Evolutionary conservation across 169 alveolate species (phyloP).

Genomic region (Plasmodium sp.): DNA sequence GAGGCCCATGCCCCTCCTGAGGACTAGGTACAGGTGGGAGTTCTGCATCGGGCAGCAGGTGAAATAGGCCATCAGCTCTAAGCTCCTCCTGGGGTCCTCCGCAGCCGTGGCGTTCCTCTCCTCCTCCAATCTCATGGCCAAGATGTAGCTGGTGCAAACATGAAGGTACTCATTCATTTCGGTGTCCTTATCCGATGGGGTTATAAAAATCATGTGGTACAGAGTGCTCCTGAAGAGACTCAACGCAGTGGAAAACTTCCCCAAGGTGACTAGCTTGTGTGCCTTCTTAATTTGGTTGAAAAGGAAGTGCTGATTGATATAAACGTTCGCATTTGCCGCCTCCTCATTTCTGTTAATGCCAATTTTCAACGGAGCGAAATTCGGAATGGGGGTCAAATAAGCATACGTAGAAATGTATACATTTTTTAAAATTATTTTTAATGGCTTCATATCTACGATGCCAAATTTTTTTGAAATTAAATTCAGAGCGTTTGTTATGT

Average conservation of each 20-base stretch:
- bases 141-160: constrained; percentile 71
- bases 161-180: constrained; percentile 56
- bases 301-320: constrained; percentile 43
- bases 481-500: constrained; percentile 26
- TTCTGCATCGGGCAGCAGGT: constrained; percentile 87
- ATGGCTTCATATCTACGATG: constrained; percentile 64
- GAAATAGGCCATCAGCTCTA: constrained; percentile 88
- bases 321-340: neutral
- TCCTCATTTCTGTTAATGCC: constrained; percentile 37
- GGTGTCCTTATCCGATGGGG: constrained; percentile 4
- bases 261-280: constrained; percentile 77
- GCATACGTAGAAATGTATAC: constrained; percentile 68
- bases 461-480: constrained; percentile 71
- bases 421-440: constrained; percentile 62
- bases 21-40: constrained; percentile 85
- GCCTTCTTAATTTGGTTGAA: constrained; percentile 76
- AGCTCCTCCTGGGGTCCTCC: constrained; percentile 78
- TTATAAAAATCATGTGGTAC: constrained; percentile 29
- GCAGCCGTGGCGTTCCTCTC: constrained; percentile 77
- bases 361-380: constrained; percentile 17
- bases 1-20: constrained; percentile 90
- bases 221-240: constrained; percentile 71
- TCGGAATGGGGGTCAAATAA: constrained; percentile 63
- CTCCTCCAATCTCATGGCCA: constrained; percentile 83
- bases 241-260: constrained; percentile 75